Base-by-base conservation (phyloP, 2,329 filamentous ascomycete genomes). In the Metarhizium brunneum region DNA sequence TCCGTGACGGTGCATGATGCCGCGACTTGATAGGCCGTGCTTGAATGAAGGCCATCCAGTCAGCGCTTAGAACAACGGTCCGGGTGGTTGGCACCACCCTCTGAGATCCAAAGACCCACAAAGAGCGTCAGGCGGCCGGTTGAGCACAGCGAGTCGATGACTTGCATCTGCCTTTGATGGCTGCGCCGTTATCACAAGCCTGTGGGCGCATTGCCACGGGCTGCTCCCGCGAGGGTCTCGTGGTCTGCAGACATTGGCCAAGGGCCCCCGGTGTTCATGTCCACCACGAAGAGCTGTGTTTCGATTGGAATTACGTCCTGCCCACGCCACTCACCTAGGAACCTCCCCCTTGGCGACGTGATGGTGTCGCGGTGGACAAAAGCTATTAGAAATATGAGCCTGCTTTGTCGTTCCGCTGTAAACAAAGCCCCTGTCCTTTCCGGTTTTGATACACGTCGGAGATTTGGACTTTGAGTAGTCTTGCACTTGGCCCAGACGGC, bases 61-160 rank as follows among this genome's bases (percentile, higher is more conserved):
- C 64, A 67, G 68, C 68, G 68, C 67, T 63, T 68, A 66, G 65
- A 63, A 66, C 57, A 50, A 55, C 54, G 64, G 67, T 64, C 64
- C 64, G 66, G 66, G 65, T 66, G 66, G 66, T 64, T 47, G 69
- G 67, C 66, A 64, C 68, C 68, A 64, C 65, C 64, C 68, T 68
- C 55, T 62, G 63, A 68, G 63, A 67, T 66, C 66, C 66, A 64
- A 65, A 64, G 64, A 63, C 63, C 66, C 65, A 68, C 67, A 64
- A 65, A 62, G 64, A 61, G 64, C 68, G 70, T 71, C 67, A 68
- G 67, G 70, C 64, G 69, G 64, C 60, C 62, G 61, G 59, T 61
- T 63, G 63, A 56, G 62, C 54, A 64, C 64, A 69, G 69, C 71
- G 70, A 76, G 71, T 75, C 68, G 70, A 75, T 76, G 69, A 69